phyloP scores from a whole-genome alignment of 2,329 filamentous ascomycete species.

The Diplodia seriata region DNA sequence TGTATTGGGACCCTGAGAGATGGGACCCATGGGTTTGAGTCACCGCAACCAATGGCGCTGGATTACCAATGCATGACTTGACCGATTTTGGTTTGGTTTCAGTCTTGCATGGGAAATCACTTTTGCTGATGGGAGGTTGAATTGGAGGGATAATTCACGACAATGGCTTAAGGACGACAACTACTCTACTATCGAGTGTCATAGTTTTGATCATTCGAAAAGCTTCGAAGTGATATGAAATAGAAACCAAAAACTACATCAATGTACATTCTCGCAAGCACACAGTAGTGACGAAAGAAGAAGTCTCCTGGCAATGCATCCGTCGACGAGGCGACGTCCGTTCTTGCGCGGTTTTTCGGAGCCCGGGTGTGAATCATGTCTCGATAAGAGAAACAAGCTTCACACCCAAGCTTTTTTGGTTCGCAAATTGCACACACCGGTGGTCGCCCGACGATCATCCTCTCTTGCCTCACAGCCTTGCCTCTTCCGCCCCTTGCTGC shows the following conservation, averaged over 20 bases:
- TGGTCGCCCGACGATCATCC: neutral
- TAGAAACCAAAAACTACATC: neutral
- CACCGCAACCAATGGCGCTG: neutral
- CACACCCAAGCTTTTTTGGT: neutral
- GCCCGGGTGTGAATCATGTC: neutral
- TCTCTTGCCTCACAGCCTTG: no score
- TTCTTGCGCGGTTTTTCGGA: neutral
- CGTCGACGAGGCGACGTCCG: neutral
- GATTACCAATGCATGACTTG: neutral
- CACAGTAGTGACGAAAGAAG: neutral
- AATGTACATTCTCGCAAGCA: neutral
- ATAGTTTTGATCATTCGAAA: neutral
- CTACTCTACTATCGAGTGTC: neutral
- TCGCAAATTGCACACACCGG: neutral
- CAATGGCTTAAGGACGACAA: neutral
- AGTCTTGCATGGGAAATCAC: neutral
- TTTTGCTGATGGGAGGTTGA: neutral
- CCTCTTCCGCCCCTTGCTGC: neutral
- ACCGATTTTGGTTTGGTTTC: neutral
- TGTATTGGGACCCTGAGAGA: neutral
- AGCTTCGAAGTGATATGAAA: neutral
- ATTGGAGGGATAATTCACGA: neutral
- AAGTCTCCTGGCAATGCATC: neutral
- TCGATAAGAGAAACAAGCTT: slow-evolving; percentile 1
- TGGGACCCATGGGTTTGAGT: neutral